Conservation (phyloP, 1,139 yeast genomes). For the Diutina ranongensis region DNA sequence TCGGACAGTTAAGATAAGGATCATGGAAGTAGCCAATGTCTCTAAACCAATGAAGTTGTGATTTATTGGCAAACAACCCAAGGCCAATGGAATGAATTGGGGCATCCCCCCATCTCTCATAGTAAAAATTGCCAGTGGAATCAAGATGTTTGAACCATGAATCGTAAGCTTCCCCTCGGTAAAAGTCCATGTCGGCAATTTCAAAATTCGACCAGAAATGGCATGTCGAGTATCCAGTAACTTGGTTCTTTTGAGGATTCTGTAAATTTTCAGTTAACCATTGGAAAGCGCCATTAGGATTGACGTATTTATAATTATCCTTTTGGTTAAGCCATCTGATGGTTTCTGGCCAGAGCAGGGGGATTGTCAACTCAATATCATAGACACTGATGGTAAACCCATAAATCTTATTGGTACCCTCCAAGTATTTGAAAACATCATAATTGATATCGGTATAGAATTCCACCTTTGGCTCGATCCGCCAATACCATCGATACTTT, state of each 20-base stretch:
- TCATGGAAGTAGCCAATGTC: slow-evolving; percentile 72
- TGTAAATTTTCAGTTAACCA: slow-evolving; percentile 64
- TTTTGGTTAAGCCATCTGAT: slow-evolving; percentile 40
- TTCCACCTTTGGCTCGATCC: slow-evolving; percentile 66
- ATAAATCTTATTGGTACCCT: slow-evolving; percentile 48
- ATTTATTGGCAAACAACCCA: slow-evolving; percentile 60
- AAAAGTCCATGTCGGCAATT: slow-evolving; percentile 73
- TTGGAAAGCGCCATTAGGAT: slow-evolving; percentile 49
- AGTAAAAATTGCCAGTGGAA: slow-evolving; percentile 64
- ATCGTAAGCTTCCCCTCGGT: slow-evolving; percentile 51
- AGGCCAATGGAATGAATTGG: slow-evolving; percentile 76
- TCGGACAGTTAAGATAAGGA: slow-evolving; percentile 72
- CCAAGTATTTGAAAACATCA: slow-evolving; percentile 69
- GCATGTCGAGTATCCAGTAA: slow-evolving; percentile 70
- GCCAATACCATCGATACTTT: slow-evolving; percentile 56
- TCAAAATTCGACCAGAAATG: slow-evolving; percentile 89
- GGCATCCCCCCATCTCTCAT: slow-evolving; percentile 90
- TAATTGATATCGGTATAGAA: slow-evolving; percentile 60
- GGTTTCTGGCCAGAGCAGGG: slow-evolving; percentile 61
- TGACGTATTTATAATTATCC: slow-evolving; percentile 50
- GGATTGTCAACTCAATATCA: slow-evolving; percentile 55
- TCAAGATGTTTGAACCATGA: slow-evolving; percentile 59
- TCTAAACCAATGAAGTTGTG: slow-evolving; percentile 73
- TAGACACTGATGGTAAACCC: slow-evolving; percentile 62
- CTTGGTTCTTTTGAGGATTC: slow-evolving; percentile 40